A percentile compares a stretch with the other conserved stretches of the same genome.
These are phyloP conservation scores for Orbilia brochopaga DNA, from an alignment of 2,329 filamentous ascomycete genomes.

Conservation along the genomic window DNA sequence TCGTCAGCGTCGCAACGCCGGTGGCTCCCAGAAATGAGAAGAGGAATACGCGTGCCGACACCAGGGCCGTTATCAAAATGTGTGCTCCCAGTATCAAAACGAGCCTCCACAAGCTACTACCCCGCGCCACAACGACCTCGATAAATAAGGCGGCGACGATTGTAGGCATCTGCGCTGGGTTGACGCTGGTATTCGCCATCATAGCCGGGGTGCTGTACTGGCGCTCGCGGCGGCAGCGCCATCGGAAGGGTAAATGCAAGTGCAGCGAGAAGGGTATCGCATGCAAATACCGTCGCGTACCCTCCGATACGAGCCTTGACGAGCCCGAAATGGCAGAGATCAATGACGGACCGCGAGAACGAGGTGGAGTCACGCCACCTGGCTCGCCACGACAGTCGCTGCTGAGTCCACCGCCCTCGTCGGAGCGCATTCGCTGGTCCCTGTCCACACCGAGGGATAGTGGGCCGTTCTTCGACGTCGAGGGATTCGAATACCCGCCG, in stretches of 20 bases:
- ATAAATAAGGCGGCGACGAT: constrained; percentile 46
- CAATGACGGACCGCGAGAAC: constrained; percentile 5
- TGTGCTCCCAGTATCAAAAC: background rate
- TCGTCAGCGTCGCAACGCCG: constrained; percentile 10
- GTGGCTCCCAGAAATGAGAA: background rate
- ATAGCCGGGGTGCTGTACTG: constrained; percentile 27
- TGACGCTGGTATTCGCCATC: constrained; percentile 31
- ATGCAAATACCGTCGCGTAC: constrained; percentile 29
- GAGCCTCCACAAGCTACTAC: constrained; percentile 17
- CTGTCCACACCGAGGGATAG: constrained; percentile 25
- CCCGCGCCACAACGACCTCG: constrained; percentile 10
- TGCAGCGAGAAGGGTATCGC: constrained; percentile 41
- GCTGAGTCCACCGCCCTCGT: constrained; percentile 8
- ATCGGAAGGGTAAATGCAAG: constrained; percentile 25
- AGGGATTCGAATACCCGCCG: constrained; percentile 44
- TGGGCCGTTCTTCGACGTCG: constrained; percentile 38
- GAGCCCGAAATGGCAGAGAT: constrained; percentile 14
- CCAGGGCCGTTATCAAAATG: background rate
- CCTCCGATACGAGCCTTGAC: background rate
- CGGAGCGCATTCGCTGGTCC: constrained; percentile 19
- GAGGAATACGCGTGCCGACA: background rate
- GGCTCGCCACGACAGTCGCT: constrained; percentile 33
- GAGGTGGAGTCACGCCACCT: constrained; percentile 28
- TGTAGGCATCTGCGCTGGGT: constrained; percentile 38
- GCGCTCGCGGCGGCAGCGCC: constrained; percentile 27